Evolutionary conservation across 768 basidiomycete genomes (phyloP), one percentile per base, ranked within the genome.

Genomic region (Leccinum boreale): DNA sequence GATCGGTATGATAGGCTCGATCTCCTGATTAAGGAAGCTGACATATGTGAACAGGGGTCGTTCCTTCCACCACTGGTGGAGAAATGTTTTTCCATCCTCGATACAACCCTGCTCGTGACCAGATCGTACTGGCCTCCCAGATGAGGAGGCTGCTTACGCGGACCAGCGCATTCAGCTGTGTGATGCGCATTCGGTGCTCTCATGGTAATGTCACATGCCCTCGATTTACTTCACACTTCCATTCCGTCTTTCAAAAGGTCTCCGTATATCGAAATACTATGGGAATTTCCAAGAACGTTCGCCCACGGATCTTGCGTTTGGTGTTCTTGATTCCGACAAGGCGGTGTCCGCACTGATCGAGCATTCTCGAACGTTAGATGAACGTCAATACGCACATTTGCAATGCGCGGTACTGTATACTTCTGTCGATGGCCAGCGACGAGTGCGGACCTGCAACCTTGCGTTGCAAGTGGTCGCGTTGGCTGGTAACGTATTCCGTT

Each of bases 331-430:
- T 65, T 84, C 92, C 1, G 90, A 93, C 71, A 89, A 90, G 65
- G 79, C 92, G 0, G 77, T 98, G 52, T 84, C 85, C 4, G 85
- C 88, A 14, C 69, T 81, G n/a, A 74, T 98, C 14, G 85, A 87
- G 61, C 90, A 96, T 69, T 81, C 85, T 2, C 78, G 83, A 15
- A 75, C 75, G 49, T 75, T 98, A 6, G 84, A 87, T 65, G 82
- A 89, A 24, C 83, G 89, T 24, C 78, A 81, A 55, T 85, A 89
- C 59, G 90, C 87, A 0, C 88, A 84, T 69, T 69, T 98, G 28
- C 97, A 99, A 67, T 87, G 85, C 11, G 96, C 97, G 0, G 79
- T 91, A 3, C 76, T 99, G 35, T 94, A 98, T 67, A 98, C 97
- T 3, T 85, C 86, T 2, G 67, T 79, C 1, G 70, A 75, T 1